Conservation (phyloP, 805 yeast species). For the Clavispora asparagi region DNA sequence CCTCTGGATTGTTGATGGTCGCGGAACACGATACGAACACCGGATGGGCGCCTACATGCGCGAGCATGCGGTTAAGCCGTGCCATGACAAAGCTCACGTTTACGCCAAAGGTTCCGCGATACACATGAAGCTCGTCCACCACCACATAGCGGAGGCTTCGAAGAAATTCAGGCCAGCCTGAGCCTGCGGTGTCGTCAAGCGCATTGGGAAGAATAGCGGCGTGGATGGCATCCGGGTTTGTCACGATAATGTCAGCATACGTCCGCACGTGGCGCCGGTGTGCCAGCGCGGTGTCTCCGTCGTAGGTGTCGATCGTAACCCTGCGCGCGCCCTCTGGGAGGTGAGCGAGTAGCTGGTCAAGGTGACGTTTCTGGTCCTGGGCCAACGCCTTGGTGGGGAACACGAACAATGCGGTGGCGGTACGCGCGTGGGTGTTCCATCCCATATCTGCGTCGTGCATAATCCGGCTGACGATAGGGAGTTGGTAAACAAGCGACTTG, state of each 20-base stretch:
- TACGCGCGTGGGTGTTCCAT: conserved; percentile 22
- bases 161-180: conserved; percentile 66
- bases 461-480: conserved; percentile 62
- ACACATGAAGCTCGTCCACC: conserved; percentile 81
- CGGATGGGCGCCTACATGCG: conserved; percentile 24
- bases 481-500: conserved; percentile 85
- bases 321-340: conserved; percentile 40
- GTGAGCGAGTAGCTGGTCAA: conserved; percentile 49
- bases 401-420: conserved; percentile 70
- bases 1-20: conserved; percentile 68
- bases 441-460: conserved; percentile 32
- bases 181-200: conserved; percentile 23
- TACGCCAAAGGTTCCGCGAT: conserved; percentile 87
- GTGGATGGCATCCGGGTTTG: conserved; percentile 94
- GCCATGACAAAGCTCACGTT: conserved; percentile 86
- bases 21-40: conserved; percentile 90
- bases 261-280: conserved; percentile 51
- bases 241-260: conserved; percentile 74
- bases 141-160: conserved; percentile 64
- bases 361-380: conserved; percentile 89
- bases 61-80: conserved; percentile 57
- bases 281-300: conserved; percentile 80
- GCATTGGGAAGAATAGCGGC: conserved; percentile 77
- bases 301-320: conserved; percentile 71
- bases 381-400: conserved; percentile 98